Conservation (phyloP, 2,329 filamentous ascomycete genomes). For the Pseudogymnoascus sp. region DNA sequence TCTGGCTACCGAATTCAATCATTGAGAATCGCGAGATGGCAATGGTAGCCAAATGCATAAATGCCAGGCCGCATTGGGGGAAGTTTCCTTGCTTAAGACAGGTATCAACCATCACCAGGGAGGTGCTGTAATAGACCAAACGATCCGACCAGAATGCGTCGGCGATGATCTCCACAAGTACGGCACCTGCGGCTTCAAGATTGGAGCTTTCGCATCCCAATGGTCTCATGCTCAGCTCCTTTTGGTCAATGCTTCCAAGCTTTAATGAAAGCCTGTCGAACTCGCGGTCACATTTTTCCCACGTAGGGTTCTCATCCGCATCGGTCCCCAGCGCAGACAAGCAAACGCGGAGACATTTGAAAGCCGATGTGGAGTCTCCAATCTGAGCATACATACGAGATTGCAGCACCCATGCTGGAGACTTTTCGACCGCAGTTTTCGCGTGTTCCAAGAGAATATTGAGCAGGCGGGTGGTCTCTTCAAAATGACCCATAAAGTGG, state of each 20-base stretch:
- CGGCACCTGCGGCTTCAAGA: slow-evolving; percentile 57
- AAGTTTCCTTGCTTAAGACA: slow-evolving; percentile 58
- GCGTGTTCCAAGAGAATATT: slow-evolving; percentile 62
- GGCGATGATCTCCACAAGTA: slow-evolving; percentile 61
- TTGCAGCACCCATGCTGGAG: slow-evolving; percentile 74
- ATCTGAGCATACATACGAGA: slow-evolving; percentile 69
- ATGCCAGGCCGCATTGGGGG: slow-evolving; percentile 61
- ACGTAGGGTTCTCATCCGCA: slow-evolving; percentile 58
- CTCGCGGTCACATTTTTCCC: slow-evolving; percentile 68
- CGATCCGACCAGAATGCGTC: slow-evolving; percentile 68
- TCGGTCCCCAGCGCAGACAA: slow-evolving; percentile 61
- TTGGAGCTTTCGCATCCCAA: slow-evolving; percentile 40
- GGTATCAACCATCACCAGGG: slow-evolving; percentile 58
- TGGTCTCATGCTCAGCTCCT: slow-evolving; percentile 38
- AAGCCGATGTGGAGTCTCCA: slow-evolving; percentile 62
- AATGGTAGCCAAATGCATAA: slow-evolving; percentile 61
- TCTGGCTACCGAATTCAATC: slow-evolving; percentile 57
- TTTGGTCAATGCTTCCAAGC: slow-evolving; percentile 50
- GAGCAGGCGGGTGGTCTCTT: slow-evolving; percentile 61
- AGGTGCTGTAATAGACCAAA: slow-evolving; percentile 64
- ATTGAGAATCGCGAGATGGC: slow-evolving; percentile 63
- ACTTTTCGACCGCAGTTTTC: slow-evolving; percentile 67
- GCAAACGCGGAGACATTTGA: slow-evolving; percentile 63
- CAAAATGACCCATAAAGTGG: slow-evolving; percentile 66
- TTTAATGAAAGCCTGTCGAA: slow-evolving; percentile 57